Conservation (phyloP, 352 stramenopile genomes). For the Pythium pyrilobum region DNA sequence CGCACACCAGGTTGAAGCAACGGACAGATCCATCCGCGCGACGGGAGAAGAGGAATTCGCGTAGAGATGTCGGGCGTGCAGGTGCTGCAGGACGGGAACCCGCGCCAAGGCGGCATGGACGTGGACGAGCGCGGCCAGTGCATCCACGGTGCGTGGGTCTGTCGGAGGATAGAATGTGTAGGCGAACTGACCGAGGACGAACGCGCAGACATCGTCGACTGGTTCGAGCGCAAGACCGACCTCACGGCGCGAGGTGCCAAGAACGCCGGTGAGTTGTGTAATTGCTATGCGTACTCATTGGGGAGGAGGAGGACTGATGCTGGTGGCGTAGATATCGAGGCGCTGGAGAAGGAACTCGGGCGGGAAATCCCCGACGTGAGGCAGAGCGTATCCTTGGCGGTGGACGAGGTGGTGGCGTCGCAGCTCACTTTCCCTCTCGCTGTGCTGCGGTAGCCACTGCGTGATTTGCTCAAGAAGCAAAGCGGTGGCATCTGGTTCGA, state of each 20-base stretch:
- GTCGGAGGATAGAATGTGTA: no score
- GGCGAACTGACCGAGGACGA: background rate
- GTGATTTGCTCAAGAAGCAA: slow-evolving; percentile 63
- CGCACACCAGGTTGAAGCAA: no score
- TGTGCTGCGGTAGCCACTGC: slow-evolving; percentile 31
- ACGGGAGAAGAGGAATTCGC: no score
- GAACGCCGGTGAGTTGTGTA: slow-evolving; percentile 32
- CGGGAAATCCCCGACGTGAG: slow-evolving; percentile 50
- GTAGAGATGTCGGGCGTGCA: slow-evolving; percentile 79
- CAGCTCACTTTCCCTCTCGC: background rate
- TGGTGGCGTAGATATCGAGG: slow-evolving; percentile 47
- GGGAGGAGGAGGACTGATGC: no score
- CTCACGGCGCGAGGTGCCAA: slow-evolving; percentile 41
- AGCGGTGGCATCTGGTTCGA: slow-evolving; percentile 83
- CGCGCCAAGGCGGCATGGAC: slow-evolving; percentile 72
- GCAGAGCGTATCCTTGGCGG: background rate
- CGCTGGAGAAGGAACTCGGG: slow-evolving; percentile 60
- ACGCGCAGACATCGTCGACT: slow-evolving; percentile 72
- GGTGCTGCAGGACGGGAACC: slow-evolving; percentile 65
- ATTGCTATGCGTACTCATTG: no score
- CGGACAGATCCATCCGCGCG: no score
- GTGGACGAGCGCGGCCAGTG: slow-evolving; percentile 75
- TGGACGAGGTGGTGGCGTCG: background rate
- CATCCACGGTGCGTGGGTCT: slow-evolving; percentile 42
- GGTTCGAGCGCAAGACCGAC: slow-evolving; percentile 76